Evolutionary conservation across 1,139 yeast species (phyloP), one percentile per base, ranked within the genome.

Genomic region (Entelexis sorbosivorans): DNA sequence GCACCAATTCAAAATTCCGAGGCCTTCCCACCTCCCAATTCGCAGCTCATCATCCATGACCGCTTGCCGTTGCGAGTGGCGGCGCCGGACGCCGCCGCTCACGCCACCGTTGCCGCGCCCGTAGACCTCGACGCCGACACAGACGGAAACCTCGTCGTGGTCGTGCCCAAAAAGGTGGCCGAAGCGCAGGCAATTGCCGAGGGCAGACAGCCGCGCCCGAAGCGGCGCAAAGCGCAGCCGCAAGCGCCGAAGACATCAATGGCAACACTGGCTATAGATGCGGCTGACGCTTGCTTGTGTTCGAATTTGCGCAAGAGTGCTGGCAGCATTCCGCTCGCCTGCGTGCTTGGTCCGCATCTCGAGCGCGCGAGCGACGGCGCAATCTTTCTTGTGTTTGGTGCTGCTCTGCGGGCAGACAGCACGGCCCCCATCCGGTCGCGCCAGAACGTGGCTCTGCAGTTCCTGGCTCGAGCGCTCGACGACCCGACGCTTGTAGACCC

Each of bases 401-500:
- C 39, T 16, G 47, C 47, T 14, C 39, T 44, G 24, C 39, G 24
- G 13, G 39, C 39, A 5, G 47, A 44, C 20, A 34, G 39, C 33
- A 16, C 32, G 26, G 47, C 16, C 4, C 47, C 39, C 5, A 16
- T 33, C 16, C 38, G 33, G 4, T 34, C 39, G 7, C 31, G 38
- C 8, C 32, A 22, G 14, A 16, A 14, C 20, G 16, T 29, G n/a
- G 44, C 55, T 6, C 32, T 49, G 16, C 44, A 40, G 19, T 48
- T 56, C 29, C 36, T 56, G 19, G 54, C 55, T 2, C 32, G 50
- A 5, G 57, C 53, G 1, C 42, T 49, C 0, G 38, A 53, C n/a
- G 59, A 56, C 28, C 40, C 26, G 2, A 43, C 56, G 4, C 49
- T 56, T 2, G 28, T 36, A 7, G 47, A 53, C n/a, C 59, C 59